Evolutionary conservation across 441 rosid genomes (phyloP), one percentile per base, ranked within the genome.

Genomic region (Flueggea neowawraea): DNA sequence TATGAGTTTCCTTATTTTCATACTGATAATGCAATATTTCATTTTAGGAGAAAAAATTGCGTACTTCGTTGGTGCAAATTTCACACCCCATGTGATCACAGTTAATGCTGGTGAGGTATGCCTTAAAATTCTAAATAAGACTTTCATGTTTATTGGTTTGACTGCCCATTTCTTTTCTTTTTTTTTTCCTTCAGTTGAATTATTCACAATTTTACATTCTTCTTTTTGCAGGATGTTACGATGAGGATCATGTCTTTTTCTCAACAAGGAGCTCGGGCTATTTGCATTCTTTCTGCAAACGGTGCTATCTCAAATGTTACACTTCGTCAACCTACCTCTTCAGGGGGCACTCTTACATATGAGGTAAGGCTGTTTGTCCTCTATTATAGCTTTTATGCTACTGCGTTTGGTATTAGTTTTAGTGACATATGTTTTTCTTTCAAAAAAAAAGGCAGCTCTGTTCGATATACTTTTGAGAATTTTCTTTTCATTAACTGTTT

Each of bases 211-310:
- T 56, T 56, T 36, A 1, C 45, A 4, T 69, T 41, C 4, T 61
- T 69, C 11, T 55, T 61, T 22, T 52, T 62, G 45, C 73, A 95
- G 99, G 99, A 95, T 80, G 88, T 91, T 56, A 84, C 82, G 0
- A 95, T 88, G 99, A 95, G 91, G 78, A 66, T 95, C 63, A 95
- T 92, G 96, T 81, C 95, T 16, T 88, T 95, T 56, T 85, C 95
- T 72, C 98, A 90, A 68, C 93, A 90, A 84, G 89, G 89, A 61
- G 67, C 93, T 69, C 90, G 85, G 44, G 96, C 99, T 66, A 84
- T 92, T 28, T 92, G 99, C 65, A 71, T 95, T 73, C 98, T 90
- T 28, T 88, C 94, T 5, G 97, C 96, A 6, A 92, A 84, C 57
- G 98, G 98, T 51, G 84, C 88, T 52, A 83, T 92, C 62, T 95